A percentile compares a stretch with the other conserved stretches of the same genome.
Conservation (phyloP, 345 rosid genomes). For the Odontarrhena argentea region DNA sequence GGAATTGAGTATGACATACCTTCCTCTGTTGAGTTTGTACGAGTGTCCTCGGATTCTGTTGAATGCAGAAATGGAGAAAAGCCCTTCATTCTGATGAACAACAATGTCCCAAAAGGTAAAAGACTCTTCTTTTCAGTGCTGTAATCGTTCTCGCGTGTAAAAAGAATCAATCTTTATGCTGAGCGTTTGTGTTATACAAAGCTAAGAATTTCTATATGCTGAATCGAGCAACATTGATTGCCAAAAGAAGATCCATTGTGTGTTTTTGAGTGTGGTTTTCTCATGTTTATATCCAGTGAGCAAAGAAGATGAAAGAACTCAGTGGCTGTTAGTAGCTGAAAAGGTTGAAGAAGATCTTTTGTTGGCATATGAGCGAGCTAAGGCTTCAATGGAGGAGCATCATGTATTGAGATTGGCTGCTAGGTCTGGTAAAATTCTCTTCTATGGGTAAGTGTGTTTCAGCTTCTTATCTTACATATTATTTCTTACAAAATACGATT, state of each 20-base stretch:
- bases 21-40: constrained; percentile 43
- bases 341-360: constrained; percentile 52
- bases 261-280: not conserved
- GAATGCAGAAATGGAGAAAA: constrained; percentile 40
- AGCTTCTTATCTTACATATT: constrained; percentile 19
- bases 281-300: constrained; percentile 1
- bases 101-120: constrained; percentile 22
- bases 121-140: not conserved
- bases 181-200: too few species aligned
- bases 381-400: constrained; percentile 32
- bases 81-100: constrained; percentile 45
- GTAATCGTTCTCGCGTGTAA: not conserved
- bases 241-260: too few species aligned
- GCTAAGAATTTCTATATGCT: not conserved
- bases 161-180: not conserved
- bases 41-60: constrained; percentile 40
- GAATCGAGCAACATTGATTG: not conserved
- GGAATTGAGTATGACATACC: constrained; percentile 41
- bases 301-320: constrained; percentile 37
- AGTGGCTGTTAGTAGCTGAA: constrained; percentile 53
- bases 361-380: constrained; percentile 44
- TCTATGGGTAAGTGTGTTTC: constrained; percentile 43
- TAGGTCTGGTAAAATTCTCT: constrained; percentile 58
- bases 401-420: constrained; percentile 48
- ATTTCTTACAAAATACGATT: too few species aligned